These are phyloP conservation scores for Citrus sp. DNA, from an alignment of 345 rosid species.

Conservation along the genomic window DNA sequence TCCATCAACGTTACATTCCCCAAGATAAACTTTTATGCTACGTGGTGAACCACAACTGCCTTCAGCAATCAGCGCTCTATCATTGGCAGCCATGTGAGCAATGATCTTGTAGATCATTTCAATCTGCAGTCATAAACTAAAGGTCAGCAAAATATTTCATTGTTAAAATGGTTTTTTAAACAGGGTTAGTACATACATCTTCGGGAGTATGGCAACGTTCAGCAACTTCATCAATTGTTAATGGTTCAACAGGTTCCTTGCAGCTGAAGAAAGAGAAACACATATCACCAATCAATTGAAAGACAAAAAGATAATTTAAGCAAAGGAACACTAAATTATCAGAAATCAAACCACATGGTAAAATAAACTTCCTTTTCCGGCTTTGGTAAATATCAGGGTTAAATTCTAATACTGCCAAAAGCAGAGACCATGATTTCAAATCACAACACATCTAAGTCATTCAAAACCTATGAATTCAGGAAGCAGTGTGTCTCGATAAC, in stretches of 20 bases:
- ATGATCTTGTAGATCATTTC: constrained; percentile 96
- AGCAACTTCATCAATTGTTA: constrained; percentile 83
- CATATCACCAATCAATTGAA: not conserved
- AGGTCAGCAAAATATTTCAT: constrained; percentile 15
- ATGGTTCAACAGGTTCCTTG: constrained; percentile 85
- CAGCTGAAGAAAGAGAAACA: constrained; percentile 49
- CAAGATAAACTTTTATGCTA: constrained; percentile 78
- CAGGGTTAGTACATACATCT: constrained; percentile 42
- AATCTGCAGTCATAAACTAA: constrained; percentile 48
- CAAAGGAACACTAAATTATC: not conserved
- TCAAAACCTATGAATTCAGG: not conserved
- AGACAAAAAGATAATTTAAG: not conserved
- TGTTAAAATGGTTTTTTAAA: not conserved
- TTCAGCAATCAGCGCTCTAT: constrained; percentile 86
- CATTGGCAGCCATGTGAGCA: constrained; percentile 95
- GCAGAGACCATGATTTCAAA: not conserved
- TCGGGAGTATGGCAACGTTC: constrained; percentile 87
- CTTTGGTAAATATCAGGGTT: not conserved
- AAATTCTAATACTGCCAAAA: not conserved
- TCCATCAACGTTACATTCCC: constrained; percentile 81
- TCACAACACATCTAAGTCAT: not conserved
- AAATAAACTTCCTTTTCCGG: not conserved
- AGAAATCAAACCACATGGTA: not conserved
- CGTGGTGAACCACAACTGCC: constrained; percentile 94
- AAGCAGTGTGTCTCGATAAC: not conserved